phyloP scores from a whole-genome alignment of 208 protist species.

The Leishmania aethiopica region DNA sequence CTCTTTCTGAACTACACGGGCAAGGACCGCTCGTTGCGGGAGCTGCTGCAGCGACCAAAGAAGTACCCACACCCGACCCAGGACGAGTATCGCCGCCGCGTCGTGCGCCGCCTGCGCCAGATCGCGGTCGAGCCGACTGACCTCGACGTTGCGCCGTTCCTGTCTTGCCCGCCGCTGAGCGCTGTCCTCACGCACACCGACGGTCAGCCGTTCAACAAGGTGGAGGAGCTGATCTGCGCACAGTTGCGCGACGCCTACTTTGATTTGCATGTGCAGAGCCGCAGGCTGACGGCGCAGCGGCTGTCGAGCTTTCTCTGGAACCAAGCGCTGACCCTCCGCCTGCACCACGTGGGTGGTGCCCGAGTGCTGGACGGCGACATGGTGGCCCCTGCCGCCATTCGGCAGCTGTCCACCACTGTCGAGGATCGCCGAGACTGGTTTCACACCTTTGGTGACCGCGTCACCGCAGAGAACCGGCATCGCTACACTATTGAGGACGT shows the following conservation, averaged over 20 bases:
- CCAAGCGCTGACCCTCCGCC: slow-evolving; percentile 78
- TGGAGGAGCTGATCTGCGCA: slow-evolving; percentile 54
- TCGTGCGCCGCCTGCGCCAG: slow-evolving; percentile 76
- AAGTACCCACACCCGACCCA: slow-evolving; percentile 84
- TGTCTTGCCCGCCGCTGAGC: slow-evolving; percentile 56
- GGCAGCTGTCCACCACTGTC: slow-evolving; percentile 31
- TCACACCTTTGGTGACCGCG: slow-evolving; percentile 44
- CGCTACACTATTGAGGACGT: slow-evolving; percentile 72
- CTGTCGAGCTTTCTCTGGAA: slow-evolving; percentile 90
- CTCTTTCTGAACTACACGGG: slow-evolving; percentile 87
- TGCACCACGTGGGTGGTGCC: slow-evolving; percentile 58
- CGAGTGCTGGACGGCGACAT: slow-evolving; percentile 73
- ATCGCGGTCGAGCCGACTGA: slow-evolving; percentile 70
- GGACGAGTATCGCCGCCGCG: slow-evolving; percentile 79
- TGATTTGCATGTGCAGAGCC: slow-evolving; percentile 59
- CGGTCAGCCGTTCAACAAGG: slow-evolving; percentile 20
- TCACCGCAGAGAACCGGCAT: slow-evolving; percentile 38
- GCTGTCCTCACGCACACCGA: slow-evolving; percentile 35
- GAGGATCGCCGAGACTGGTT: slow-evolving; percentile 49
- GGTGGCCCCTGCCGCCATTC: slow-evolving; percentile 46
- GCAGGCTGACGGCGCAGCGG: slow-evolving; percentile 75
- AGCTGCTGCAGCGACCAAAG: slow-evolving; percentile 77
- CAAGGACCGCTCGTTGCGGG: slow-evolving; percentile 59
- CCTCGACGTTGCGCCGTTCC: slow-evolving; percentile 72
- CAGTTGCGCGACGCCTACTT: slow-evolving; percentile 81